A percentile compares a stretch with the other conserved stretches of the same genome.
Evolutionary conservation across 306 rosid species (phyloP).

Genomic region (Datisca glomerata): DNA sequence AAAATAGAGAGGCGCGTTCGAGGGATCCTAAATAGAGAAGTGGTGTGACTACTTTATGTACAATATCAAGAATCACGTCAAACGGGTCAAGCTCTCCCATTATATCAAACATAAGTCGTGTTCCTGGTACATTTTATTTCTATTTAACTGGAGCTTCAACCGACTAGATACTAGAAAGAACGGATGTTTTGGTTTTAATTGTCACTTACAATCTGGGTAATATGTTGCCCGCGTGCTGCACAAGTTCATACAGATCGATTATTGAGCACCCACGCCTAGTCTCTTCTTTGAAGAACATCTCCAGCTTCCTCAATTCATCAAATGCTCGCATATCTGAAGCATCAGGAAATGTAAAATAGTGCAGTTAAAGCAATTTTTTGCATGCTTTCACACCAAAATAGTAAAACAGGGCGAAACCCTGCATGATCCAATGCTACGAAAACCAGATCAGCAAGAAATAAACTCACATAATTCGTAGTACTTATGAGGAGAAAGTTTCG

Average conservation of each 20-base stretch:
- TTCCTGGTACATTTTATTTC: no score
- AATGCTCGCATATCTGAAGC: constrained; percentile 90
- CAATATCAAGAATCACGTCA: no score
- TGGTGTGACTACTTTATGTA: no score
- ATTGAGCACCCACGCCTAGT: constrained; percentile 94
- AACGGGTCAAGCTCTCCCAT: no score
- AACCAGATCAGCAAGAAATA: constrained; percentile 20
- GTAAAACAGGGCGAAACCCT: constrained; percentile 1
- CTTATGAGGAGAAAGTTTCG: constrained; percentile 97
- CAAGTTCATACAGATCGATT: constrained; percentile 92
- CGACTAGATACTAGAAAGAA: no score
- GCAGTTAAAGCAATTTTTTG: not conserved
- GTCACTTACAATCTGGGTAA: constrained; percentile 80
- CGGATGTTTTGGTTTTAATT: no score
- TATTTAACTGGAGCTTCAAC: no score
- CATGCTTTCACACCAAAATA: not conserved
- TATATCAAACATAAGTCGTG: no score
- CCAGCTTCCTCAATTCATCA: constrained; percentile 88
- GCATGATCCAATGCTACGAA: constrained; percentile 10
- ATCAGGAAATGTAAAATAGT: not conserved
- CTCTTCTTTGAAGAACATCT: constrained; percentile 97
- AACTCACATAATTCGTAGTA: constrained; percentile 85
- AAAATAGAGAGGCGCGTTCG: no score
- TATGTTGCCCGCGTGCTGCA: constrained; percentile 96
- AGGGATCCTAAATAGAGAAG: no score